Conservation (phyloP, 208 protist genomes). For the Crithidia bombi region DNA sequence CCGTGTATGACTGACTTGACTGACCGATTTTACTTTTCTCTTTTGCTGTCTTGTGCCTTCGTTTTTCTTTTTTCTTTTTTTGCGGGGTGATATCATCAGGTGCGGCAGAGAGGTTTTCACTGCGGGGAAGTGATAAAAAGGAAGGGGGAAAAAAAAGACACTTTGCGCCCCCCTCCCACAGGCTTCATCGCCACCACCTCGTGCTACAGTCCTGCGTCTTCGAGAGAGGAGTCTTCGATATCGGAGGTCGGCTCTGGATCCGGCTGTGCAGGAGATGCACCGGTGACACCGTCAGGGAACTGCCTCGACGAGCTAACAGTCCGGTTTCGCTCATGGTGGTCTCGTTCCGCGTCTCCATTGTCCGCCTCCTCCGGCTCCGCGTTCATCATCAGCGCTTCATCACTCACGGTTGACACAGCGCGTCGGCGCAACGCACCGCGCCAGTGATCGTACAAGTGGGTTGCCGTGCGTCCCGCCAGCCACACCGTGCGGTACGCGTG, state of each 20-base stretch:
- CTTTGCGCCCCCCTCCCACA: background rate
- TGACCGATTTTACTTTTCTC: too few relatives aligned
- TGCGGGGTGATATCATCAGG: too few relatives aligned
- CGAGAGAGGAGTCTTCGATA: slow-evolving; percentile 32
- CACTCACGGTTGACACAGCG: slow-evolving; percentile 23
- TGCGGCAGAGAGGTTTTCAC: too few relatives aligned
- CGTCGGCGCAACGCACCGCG: slow-evolving; percentile 60
- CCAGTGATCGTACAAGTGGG: slow-evolving; percentile 87
- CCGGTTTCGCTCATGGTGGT: background rate
- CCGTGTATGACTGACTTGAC: too few relatives aligned
- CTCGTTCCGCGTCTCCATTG: background rate
- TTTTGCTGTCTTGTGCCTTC: too few relatives aligned
- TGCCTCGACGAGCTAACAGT: background rate
- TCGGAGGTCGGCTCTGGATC: slow-evolving; percentile 24
- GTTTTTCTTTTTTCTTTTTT: background rate
- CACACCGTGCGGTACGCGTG: slow-evolving; percentile 63
- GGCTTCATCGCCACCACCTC: too few relatives aligned
- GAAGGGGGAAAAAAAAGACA: background rate
- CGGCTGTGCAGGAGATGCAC: background rate
- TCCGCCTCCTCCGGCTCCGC: background rate
- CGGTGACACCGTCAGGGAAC: background rate
- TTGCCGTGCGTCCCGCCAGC: slow-evolving; percentile 60
- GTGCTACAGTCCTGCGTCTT: too few relatives aligned
- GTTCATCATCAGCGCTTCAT: background rate
- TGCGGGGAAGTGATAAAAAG: too few relatives aligned